A percentile compares a stretch with the other conserved stretches of the same genome.
Conservation (phyloP, 2,329 filamentous ascomycete species). For the Trematosphaeria pertusa region DNA sequence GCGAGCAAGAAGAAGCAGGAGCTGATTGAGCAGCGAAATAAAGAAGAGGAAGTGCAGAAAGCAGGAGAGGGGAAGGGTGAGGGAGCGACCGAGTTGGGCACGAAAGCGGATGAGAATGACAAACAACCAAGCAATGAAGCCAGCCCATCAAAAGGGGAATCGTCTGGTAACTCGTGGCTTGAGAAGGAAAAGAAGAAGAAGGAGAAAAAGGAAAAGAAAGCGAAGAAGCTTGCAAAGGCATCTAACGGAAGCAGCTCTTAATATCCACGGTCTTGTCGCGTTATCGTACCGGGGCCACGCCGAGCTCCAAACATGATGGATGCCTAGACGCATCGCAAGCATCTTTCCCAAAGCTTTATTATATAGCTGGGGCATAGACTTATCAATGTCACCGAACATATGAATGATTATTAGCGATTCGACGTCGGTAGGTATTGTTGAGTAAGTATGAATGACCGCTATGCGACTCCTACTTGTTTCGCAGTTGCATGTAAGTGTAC, state of each 20-base stretch:
- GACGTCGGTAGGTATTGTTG: too few relatives aligned
- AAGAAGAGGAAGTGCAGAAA: constrained; percentile 14
- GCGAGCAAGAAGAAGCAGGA: constrained; percentile 31
- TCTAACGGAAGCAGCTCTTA: background rate
- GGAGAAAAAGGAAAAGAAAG: constrained; percentile 12
- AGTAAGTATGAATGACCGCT: too few relatives aligned
- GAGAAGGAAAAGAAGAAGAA: constrained; percentile 15
- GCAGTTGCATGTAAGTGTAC: too few relatives aligned
- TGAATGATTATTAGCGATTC: too few relatives aligned
- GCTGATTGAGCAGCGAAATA: constrained; percentile 16
- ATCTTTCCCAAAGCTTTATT: too few relatives aligned
- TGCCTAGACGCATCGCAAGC: too few relatives aligned
- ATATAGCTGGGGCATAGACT: too few relatives aligned
- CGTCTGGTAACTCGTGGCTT: constrained; percentile 3
- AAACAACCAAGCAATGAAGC: background rate
- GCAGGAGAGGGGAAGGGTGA: constrained; percentile 2
- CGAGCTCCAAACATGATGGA: too few relatives aligned
- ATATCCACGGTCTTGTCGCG: background rate
- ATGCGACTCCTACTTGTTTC: too few relatives aligned
- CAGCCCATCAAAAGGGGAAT: background rate
- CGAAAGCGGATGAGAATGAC: background rate
- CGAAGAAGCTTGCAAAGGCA: constrained; percentile 1
- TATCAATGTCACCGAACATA: too few relatives aligned
- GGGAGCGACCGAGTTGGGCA: constrained; percentile 23
- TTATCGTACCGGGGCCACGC: too few relatives aligned